Conservation (phyloP, 1,284 basidiomycete species). For the Volvariella volvacea region DNA sequence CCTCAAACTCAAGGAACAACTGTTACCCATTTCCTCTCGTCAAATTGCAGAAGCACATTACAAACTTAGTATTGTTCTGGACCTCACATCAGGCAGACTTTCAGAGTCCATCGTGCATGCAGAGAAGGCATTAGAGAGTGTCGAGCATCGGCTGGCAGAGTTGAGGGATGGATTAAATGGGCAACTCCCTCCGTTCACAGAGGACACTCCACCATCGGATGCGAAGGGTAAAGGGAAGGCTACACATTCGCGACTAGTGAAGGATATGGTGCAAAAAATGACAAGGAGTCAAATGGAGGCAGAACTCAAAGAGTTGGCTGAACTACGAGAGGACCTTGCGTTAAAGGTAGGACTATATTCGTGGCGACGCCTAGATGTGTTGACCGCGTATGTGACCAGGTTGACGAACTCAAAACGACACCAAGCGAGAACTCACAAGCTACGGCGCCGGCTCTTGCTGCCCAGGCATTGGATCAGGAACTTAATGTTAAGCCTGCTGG, state of each 20-base stretch:
- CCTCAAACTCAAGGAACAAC: slow-evolving; percentile 59
- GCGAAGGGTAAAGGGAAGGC: slow-evolving; percentile 66
- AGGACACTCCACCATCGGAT: slow-evolving; percentile 19
- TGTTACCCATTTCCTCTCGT: slow-evolving; percentile 75
- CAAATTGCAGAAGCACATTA: slow-evolving; percentile 88
- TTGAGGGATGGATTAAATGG: slow-evolving; percentile 49
- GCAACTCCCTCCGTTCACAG: slow-evolving; percentile 25
- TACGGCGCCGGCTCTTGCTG: slow-evolving; percentile 57
- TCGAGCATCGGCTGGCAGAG: slow-evolving; percentile 62
- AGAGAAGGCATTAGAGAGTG: slow-evolving; percentile 70
- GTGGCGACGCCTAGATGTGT: neutral
- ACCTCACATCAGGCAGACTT: slow-evolving; percentile 75
- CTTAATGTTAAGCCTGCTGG: slow-evolving; percentile 35
- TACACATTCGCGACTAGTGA: slow-evolving; percentile 31
- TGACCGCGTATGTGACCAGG: slow-evolving; percentile 31
- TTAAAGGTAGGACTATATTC: slow-evolving; percentile 52
- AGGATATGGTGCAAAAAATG: slow-evolving; percentile 54
- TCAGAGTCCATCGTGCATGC: slow-evolving; percentile 77
- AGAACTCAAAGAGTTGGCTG: slow-evolving; percentile 73
- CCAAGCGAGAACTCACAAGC: slow-evolving; percentile 50
- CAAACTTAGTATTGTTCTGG: slow-evolving; percentile 84
- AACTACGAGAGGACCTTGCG: slow-evolving; percentile 73
- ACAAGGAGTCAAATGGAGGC: slow-evolving; percentile 60
- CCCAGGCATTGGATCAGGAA: slow-evolving; percentile 64
- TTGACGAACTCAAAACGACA: slow-evolving; percentile 80